phyloP scores from a whole-genome alignment of 192 early-diverging fungal species.

The Umbelopsis sp. region DNA sequence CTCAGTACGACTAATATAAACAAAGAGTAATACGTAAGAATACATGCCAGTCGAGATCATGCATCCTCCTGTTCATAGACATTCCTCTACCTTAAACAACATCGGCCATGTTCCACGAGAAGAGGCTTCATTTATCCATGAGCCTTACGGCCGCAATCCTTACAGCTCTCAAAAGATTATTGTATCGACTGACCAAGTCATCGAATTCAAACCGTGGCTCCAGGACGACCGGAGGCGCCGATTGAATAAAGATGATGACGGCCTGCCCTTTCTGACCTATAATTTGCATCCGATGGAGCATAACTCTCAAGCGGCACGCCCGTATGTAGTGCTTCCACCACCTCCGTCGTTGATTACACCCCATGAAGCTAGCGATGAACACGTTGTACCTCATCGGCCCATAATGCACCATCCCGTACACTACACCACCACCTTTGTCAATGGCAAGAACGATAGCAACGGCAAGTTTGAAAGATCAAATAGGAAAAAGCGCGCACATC shows the following conservation, averaged over 20 bases:
- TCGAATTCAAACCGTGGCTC: no score
- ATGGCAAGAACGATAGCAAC: not conserved
- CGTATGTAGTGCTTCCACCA: conserved; percentile 2
- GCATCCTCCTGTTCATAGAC: not conserved
- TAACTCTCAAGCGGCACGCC: no score
- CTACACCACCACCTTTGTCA: not conserved
- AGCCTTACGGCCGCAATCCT: no score
- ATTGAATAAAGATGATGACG: no score
- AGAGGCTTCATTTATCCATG: no score
- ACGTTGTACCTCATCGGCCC: no score
- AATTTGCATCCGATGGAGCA: no score
- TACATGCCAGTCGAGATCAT: conserved; percentile 1
- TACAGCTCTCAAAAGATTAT: no score
- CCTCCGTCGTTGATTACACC: not conserved
- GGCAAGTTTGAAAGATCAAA: not conserved
- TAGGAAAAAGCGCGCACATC: not conserved
- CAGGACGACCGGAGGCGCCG: no score
- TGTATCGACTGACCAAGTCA: no score
- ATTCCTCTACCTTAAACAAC: not conserved
- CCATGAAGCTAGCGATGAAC: not conserved
- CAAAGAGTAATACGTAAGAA: not conserved
- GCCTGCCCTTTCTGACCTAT: no score
- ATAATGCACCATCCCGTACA: not conserved
- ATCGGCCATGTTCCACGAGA: not conserved
- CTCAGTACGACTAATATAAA: not conserved